Base-by-base conservation (phyloP, 768 basidiomycete species). In the Macrocybe gigantea region DNA sequence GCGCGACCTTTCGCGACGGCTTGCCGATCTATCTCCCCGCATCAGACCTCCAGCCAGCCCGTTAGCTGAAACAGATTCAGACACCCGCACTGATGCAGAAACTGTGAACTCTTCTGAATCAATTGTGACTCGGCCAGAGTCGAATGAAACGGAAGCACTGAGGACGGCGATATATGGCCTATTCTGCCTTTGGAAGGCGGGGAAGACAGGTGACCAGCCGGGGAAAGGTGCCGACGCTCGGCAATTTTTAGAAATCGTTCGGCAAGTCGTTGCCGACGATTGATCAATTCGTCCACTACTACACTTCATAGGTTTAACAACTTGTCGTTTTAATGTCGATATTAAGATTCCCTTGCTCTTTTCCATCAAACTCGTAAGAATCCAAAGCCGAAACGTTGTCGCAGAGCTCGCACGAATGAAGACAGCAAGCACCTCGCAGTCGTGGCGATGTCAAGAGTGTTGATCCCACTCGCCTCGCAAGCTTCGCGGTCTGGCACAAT, bases 121-220 rank as follows among this genome's bases (percentile, higher is more conserved):
- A 31, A 49, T 44, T 33, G 14, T 36, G 22, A 49, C n/a, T 8
- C 41, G 32, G 29, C 30, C 41, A n/a, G 49, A 41, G 11, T 50
- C 49, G 32, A 38, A 15, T 13, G 40, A 46, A 13, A 3, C 33
- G 41, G 67, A 68, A 29, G 71, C 76, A 13, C 62, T 86, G 40
- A 71, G 66, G 36, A 73, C 78, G 34, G 71, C 75, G 32, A 73
- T 85, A 42, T 71, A 67, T 49, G 76, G 79, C 1, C 59, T 88
- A 36, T 85, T 78, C 60, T 66, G 60, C 30, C 70, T 86, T 14
- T 86, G 85, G 84, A 77, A 65, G 57, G 56, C 71, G 7, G 64
- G 70, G 30, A 66, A 61, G 45, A 29, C 50, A 22, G 22, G 22
- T 22, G 22, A 22, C 22, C 22, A 22, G 1, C 4, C 4, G 22